A percentile compares a stretch with the other conserved stretches of the same genome.
Conservation (phyloP, 2,329 filamentous ascomycete species). For the Chaetomiaceae sp. region DNA sequence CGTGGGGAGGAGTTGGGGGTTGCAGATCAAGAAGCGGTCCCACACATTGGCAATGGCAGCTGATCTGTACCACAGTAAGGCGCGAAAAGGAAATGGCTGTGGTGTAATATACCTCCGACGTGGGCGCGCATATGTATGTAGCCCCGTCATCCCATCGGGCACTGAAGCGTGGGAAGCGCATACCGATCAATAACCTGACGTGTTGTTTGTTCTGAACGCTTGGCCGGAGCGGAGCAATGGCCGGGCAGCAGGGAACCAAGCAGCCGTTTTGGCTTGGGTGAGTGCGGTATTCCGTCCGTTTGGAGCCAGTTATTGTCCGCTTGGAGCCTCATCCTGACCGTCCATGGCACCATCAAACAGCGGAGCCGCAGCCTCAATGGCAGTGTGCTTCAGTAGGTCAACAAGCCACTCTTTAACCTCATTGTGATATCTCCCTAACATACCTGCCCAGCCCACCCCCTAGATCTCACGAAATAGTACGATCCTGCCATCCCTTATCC, state of each 20-base stretch:
- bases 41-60: background rate
- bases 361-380: slow-evolving; percentile 24
- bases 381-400: slow-evolving; percentile 25
- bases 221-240: slow-evolving; percentile 12
- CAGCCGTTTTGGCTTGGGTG: slow-evolving; percentile 25
- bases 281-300: background rate
- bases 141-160: background rate
- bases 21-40: background rate
- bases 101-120: slow-evolving; percentile 5
- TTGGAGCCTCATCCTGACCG: background rate
- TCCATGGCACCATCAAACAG: slow-evolving; percentile 7
- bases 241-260: slow-evolving; percentile 17
- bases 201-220: background rate
- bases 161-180: background rate
- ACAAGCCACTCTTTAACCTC: background rate
- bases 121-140: background rate
- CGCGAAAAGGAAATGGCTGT: background rate
- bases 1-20: slow-evolving; percentile 1
- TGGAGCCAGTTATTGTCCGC: background rate
- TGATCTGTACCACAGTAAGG: background rate
- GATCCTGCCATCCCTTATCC: background rate
- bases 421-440: slow-evolving; percentile 2
- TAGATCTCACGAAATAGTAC: slow-evolving; percentile 25
- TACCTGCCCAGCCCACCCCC: slow-evolving; percentile 17
- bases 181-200: background rate